Conservation (phyloP, 1,139 yeast species). For the Candida neerlandica region DNA sequence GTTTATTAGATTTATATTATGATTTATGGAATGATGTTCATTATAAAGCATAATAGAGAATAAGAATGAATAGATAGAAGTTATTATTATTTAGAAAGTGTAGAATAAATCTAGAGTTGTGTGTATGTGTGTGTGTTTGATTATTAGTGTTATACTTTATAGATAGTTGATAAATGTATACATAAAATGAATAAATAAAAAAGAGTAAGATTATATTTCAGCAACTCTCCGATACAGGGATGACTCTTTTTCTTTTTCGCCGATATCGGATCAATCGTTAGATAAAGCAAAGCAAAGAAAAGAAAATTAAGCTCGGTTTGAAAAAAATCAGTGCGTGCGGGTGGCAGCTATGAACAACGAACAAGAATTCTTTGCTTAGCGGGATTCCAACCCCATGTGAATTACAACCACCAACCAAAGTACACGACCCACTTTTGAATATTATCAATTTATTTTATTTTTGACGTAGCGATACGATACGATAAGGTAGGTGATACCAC, state of each 20-base stretch:
- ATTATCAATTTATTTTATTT: too few relatives aligned
- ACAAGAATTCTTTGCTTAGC: neutral
- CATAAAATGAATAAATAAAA: neutral
- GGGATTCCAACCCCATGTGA: conserved; percentile 6
- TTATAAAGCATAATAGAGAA: conserved; percentile 9
- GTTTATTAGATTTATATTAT: conserved; percentile 76
- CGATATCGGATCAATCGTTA: neutral
- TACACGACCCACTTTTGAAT: neutral
- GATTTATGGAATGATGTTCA: conserved; percentile 50
- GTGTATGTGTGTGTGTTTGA: neutral
- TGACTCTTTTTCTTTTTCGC: neutral
- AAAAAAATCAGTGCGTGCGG: neutral
- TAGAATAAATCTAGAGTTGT: neutral
- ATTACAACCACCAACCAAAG: neutral
- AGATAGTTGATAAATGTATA: neutral
- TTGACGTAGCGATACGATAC: neutral
- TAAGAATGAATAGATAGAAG: too few relatives aligned
- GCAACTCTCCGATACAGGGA: neutral
- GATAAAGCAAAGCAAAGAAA: too few relatives aligned
- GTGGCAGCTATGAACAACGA: too few relatives aligned
- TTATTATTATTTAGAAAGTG: too few relatives aligned
- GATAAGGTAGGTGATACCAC: neutral
- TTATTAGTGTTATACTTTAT: neutral
- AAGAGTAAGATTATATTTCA: neutral
- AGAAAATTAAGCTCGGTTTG: conserved; percentile 3